Evolutionary conservation across 257 asterid species (phyloP), one percentile per base, ranked within the genome.

Genomic region (Jacaranda mimosifolia): DNA sequence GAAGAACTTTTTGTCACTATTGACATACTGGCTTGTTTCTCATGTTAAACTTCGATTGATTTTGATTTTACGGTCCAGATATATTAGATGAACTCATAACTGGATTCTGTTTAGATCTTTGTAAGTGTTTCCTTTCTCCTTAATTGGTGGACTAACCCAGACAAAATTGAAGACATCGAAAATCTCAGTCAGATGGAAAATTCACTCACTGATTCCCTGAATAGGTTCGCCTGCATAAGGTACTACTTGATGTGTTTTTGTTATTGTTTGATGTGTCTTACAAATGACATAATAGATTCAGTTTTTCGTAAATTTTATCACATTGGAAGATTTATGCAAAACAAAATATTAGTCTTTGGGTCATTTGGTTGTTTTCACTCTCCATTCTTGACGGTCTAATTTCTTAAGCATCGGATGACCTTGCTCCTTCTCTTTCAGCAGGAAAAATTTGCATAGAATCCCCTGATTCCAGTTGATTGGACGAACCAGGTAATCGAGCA

Each of bases 121-220:
- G 45, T n/a, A 80, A 74, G 12, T 71, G 12, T 46, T 60, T 62
- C 36, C 6, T 70, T 58, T 19, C 60, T 35, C 66, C 74, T 74
- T 81, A 94, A 96, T 83, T 90, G 87, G 92, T 94, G 97, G 98
- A 74, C 85, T 75, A 89, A 94, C 81, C 97, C 89, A 9, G 97
- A 92, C 79, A 87, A 82, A 84, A 84, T 81, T 13, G 95, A 89
- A 63, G 90, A 88, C 68, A 68, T 83, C n/a, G 93, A 92, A 58
- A 94, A 86, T 79, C 91, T 94, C 6, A 79, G 66, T 76, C 96
- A 88, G 87, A 92, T 94, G 97, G 98, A 92, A 85, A 83, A 69
- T 65, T 85, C 89, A 48, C 86, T 92, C 0, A 82, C 65, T 77
- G 93, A 89, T 64, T 80, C 93, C 6, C 97, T 92, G 46, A 80